phyloP scores from a whole-genome alignment of 495 filamentous ascomycete species.

The Echria macrotheca region DNA sequence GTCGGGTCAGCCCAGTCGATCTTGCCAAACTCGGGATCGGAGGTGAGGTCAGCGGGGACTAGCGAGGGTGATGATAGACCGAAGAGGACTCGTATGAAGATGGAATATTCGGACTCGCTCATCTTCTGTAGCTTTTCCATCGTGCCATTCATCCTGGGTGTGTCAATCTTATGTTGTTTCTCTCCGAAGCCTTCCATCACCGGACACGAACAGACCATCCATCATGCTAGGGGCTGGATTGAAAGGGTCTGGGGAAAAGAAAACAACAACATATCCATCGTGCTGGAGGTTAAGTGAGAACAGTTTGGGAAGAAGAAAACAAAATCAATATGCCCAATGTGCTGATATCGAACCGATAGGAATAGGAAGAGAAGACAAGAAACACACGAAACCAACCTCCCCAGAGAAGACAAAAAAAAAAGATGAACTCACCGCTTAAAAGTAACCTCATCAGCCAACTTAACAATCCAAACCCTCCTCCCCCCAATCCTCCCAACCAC shows the following conservation, averaged over 20 bases:
- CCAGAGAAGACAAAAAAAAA: no score
- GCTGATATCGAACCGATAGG: no score
- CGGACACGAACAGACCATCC: no score
- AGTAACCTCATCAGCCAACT: constrained; percentile 93
- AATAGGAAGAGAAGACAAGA: no score
- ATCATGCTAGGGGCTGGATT: no score
- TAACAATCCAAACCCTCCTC: constrained; percentile 69
- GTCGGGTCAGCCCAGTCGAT: constrained; percentile 71
- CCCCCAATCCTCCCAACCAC: constrained; percentile 56
- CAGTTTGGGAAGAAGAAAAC: no score
- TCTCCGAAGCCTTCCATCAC: neutral
- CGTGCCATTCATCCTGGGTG: constrained; percentile 82
- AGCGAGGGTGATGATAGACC: constrained; percentile 59
- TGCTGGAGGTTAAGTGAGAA: no score
- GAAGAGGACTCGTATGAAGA: constrained; percentile 79
- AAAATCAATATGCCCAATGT: no score
- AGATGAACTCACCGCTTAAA: constrained; percentile 58
- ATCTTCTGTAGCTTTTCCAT: constrained; percentile 79
- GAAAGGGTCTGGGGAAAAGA: no score
- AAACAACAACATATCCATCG: no score
- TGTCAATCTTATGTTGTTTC: neutral
- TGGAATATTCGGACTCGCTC: constrained; percentile 60
- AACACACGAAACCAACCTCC: no score
- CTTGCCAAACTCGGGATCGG: constrained; percentile 37
- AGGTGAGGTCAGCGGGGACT: constrained; percentile 39